Percentiles rank a stretch among this genome's conserved stretches.
Evolutionary conservation across 1,284 basidiomycete species (phyloP).

Genomic region (Boletus calvinii): DNA sequence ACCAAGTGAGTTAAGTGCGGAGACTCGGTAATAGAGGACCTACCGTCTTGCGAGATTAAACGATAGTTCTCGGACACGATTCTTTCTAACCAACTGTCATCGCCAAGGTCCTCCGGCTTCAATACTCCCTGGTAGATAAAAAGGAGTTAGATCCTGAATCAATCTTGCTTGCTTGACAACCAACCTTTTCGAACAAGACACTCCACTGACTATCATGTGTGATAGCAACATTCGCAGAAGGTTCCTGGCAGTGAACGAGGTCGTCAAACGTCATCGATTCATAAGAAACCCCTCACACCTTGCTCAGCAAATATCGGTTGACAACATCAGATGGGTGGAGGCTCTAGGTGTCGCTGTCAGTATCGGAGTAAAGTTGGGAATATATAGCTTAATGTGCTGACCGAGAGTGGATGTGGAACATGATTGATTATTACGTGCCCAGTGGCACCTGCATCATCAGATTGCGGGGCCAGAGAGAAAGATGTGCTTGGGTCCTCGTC

Average conservation of each 20-base stretch:
- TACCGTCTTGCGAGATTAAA: conserved; percentile 6
- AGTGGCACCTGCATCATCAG: background rate
- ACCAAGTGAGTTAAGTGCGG: background rate
- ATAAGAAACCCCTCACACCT: conserved; percentile 1
- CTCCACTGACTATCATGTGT: conserved; percentile 16
- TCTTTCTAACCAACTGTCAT: conserved; percentile 4
- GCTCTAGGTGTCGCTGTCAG: conserved; percentile 1
- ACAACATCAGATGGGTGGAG: conserved; percentile 16
- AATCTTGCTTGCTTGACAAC: background rate
- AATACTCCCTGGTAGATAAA: conserved; percentile 1
- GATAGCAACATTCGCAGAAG: conserved; percentile 13
- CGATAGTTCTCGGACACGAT: conserved; percentile 10
- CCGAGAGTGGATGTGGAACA: conserved; percentile 1
- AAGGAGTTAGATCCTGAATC: background rate
- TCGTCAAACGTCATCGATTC: background rate
- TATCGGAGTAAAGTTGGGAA: background rate
- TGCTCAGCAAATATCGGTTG: conserved; percentile 18
- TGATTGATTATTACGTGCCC: background rate
- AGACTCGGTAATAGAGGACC: background rate
- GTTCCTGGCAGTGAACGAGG: conserved; percentile 3
- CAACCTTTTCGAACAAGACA: too few species aligned
- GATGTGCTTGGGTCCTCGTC: background rate
- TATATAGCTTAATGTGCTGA: background rate
- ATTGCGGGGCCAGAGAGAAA: background rate
- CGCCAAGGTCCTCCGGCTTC: conserved; percentile 6